A percentile compares a stretch with the other conserved stretches of the same genome.
Conservation (phyloP, 495 filamentous ascomycete species). For the Niebla homalea region DNA sequence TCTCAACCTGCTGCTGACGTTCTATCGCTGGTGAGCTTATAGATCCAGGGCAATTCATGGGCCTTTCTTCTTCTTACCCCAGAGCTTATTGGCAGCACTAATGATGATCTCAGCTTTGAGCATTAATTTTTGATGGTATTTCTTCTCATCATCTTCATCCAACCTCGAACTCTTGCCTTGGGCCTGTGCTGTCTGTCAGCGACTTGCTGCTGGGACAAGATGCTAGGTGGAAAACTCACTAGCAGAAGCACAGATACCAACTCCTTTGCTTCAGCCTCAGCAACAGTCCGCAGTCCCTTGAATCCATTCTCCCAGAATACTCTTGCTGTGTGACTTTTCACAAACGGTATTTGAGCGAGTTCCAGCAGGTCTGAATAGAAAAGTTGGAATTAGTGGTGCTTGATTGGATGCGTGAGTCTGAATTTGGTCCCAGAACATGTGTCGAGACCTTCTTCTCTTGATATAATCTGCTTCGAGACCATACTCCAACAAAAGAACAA, state of each 20-base stretch:
- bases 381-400: too few species aligned
- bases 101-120: slow-evolving; percentile 57
- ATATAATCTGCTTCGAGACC: too few species aligned
- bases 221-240: slow-evolving; percentile 22
- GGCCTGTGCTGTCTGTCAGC: slow-evolving; percentile 25
- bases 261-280: slow-evolving; percentile 53
- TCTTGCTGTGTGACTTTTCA: slow-evolving; percentile 67
- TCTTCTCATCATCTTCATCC: slow-evolving; percentile 45
- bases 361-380: slow-evolving; percentile 44
- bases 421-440: too few species aligned
- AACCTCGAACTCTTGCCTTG: slow-evolving; percentile 49
- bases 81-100: slow-evolving; percentile 56
- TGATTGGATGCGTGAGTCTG: too few species aligned
- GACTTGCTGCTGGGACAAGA: not conserved
- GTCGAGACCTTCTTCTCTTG: too few species aligned
- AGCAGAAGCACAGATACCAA: slow-evolving; percentile 57
- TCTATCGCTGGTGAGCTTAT: slow-evolving; percentile 16
- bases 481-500: too few species aligned
- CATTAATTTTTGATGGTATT: slow-evolving; percentile 49
- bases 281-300: slow-evolving; percentile 50
- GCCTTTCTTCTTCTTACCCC: slow-evolving; percentile 37
- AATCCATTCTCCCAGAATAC: slow-evolving; percentile 69
- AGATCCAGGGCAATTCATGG: not conserved
- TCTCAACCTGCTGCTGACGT: slow-evolving; percentile 30
- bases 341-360: slow-evolving; percentile 59